A percentile compares a stretch with the other conserved stretches of the same genome.
Conservation (phyloP, 192 early-diverging fungal species). For the Backusella tuberculispora region DNA sequence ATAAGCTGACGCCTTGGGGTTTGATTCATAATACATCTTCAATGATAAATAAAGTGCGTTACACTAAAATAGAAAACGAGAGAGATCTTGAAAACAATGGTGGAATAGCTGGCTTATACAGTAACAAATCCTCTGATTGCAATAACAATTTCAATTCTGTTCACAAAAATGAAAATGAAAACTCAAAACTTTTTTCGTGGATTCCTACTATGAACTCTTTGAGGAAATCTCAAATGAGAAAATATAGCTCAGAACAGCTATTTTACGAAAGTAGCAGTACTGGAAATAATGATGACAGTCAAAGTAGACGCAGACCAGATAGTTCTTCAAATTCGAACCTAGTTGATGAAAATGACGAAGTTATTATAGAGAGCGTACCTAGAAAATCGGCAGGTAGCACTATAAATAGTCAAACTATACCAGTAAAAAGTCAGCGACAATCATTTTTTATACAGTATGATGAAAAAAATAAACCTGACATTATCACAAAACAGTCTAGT, state of each 20-base stretch:
- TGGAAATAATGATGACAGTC: background rate
- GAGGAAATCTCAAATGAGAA: background rate
- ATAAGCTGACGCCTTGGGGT: constrained; percentile 23
- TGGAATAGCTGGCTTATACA: too few relatives aligned
- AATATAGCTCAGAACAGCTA: background rate
- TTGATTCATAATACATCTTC: constrained; percentile 6
- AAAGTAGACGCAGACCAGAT: background rate
- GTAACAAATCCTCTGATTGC: too few relatives aligned
- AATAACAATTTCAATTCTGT: too few relatives aligned
- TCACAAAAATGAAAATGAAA: too few relatives aligned
- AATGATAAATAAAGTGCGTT: background rate
- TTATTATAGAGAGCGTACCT: background rate
- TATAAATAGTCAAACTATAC: background rate
- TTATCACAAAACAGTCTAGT: background rate
- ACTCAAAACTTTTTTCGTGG: too few relatives aligned
- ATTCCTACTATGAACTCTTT: too few relatives aligned
- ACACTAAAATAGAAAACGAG: background rate
- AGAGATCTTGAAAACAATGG: background rate
- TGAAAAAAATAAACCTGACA: background rate
- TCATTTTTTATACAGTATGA: background rate
- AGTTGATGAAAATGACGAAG: background rate
- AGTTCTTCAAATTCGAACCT: background rate
- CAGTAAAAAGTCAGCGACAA: background rate
- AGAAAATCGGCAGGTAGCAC: background rate
- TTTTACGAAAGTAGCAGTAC: background rate